Evolutionary conservation across 2,329 filamentous ascomycete genomes (phyloP), one percentile per base, ranked within the genome.

Genomic region (Aaosphaeria arxii): DNA sequence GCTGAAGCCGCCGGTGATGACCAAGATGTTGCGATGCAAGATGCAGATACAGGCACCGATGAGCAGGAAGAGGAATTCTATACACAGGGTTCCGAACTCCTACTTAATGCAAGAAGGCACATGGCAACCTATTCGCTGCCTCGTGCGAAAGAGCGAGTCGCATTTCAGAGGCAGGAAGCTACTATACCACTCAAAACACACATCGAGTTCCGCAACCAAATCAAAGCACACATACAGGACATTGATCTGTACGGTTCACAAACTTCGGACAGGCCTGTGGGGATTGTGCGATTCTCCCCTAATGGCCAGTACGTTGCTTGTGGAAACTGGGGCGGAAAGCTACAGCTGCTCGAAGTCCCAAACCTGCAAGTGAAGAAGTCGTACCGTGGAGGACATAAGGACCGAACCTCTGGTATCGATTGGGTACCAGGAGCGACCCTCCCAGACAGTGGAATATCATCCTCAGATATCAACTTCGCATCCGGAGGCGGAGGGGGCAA

Each of bases 231-330:
- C 48, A 71, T 99, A 30, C 79, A 86, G 56, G 86, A 79, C 1
- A 95, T 96, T 57, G 92, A 97, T 63, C 79, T 99, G 11, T 94
- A 94, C 66, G 95, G 90, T 13, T 95, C 89, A 65, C 94, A 99
- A 71, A 90, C 91, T 0, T 91, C 90, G 43, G 91, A 97, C 57
- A 81, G 94, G 36, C 89, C 95, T 17, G 84, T 99, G 47, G 92
- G 91, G 70, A 92, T 97, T 73, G 89, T 90, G 42, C 84, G 94
- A 48, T 91, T 99, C 72, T 86, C 92, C 6, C 94, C 94, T 1
- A 87, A 88, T 61, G 89, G 90, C 11, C 79, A 92, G 66, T 78
- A 87, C 7, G 81, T 97, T 33, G 94, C 92, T 3, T 89, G 90
- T 2, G 94, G 94, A 36, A 96, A 95, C 64, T 97, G 91, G 90